A percentile compares a stretch with the other conserved stretches of the same genome.
Evolutionary conservation across 441 rosid species (phyloP).

Genomic region (Gossypium davidsonii): DNA sequence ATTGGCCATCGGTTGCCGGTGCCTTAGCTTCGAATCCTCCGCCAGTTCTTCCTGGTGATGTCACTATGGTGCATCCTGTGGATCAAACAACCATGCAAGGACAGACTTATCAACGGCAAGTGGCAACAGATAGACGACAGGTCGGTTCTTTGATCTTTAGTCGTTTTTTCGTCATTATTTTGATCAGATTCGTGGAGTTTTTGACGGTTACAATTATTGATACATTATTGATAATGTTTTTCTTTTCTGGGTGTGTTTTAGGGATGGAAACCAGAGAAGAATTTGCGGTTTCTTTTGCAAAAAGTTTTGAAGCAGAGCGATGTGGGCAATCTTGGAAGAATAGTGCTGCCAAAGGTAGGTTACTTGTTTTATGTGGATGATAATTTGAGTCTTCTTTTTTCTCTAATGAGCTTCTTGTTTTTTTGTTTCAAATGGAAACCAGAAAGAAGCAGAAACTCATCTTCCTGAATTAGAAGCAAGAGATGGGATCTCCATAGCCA

Average conservation of each 20-base stretch:
- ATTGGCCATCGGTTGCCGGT: conserved; percentile 40
- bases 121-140: conserved; percentile 56
- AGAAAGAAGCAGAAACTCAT: conserved; percentile 95
- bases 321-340: conserved; percentile 90
- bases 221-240: background rate
- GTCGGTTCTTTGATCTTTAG: conserved; percentile 26
- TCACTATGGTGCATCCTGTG: conserved; percentile 10
- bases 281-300: conserved; percentile 82
- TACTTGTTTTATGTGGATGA: background rate
- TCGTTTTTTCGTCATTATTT: background rate
- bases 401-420: background rate
- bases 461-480: conserved; percentile 90
- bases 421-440: background rate
- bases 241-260: conserved; percentile 14
- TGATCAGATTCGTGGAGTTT: background rate
- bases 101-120: conserved; percentile 43
- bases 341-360: conserved; percentile 80
- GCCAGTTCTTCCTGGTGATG: conserved; percentile 23
- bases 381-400: background rate
- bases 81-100: conserved; percentile 31
- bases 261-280: conserved; percentile 82
- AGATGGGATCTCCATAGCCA: conserved; percentile 86
- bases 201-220: background rate
- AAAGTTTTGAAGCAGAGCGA: conserved; percentile 97
- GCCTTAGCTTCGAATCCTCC: conserved; percentile 19